Evolutionary conservation across 2,329 filamentous ascomycete species (phyloP), one percentile per base, ranked within the genome.

Genomic region (Orbilia blumenaviensis): DNA sequence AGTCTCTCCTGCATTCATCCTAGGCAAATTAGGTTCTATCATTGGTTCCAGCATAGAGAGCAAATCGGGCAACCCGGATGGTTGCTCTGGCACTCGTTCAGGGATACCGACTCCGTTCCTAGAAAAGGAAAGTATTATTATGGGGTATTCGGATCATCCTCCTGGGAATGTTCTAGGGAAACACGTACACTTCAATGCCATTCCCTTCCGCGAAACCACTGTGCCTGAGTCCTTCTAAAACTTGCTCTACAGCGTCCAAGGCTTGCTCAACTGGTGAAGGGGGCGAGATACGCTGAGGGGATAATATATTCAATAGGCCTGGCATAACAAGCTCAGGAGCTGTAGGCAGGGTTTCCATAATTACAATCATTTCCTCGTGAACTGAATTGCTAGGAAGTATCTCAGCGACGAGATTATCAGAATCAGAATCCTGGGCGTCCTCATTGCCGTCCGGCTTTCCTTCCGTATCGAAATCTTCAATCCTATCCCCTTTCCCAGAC

Each of bases 11-110:
- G 63, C 46, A 7, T 52, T 41, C 56, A 66, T 64, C 38, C 41
- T 69, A 2, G 72, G 72, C 3, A 68, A 25, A 8, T 38, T 36
- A n/a, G 72, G 60, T 27, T 69, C 72, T 2, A 76, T 50, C 46
- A 76, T 50, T 12, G 72, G 60, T 34, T 69, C 72, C 7, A 76
- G 36, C 46, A 76, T 50, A 2, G 72, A 63, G 7, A 68, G 25
- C 16, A 76, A 21, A 46, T 76, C 64, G n/a, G 64, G 48, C 7
- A 76, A 10, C 14, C 42, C 64, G 5, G 60, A 34, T 21, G 54
- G 42, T 9, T 16, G 52, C 8, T 21, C 18, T 7, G 46, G 18
- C 23, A 12, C 50, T 14, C n/a, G 12, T 0, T 54, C 32, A 6
- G 71, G 36, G 21, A 56, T 52, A 27, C 48, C 50, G 1, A 76